Evolutionary conservation across 495 filamentous ascomycete genomes (phyloP).

Genomic region (Echria macrotheca): DNA sequence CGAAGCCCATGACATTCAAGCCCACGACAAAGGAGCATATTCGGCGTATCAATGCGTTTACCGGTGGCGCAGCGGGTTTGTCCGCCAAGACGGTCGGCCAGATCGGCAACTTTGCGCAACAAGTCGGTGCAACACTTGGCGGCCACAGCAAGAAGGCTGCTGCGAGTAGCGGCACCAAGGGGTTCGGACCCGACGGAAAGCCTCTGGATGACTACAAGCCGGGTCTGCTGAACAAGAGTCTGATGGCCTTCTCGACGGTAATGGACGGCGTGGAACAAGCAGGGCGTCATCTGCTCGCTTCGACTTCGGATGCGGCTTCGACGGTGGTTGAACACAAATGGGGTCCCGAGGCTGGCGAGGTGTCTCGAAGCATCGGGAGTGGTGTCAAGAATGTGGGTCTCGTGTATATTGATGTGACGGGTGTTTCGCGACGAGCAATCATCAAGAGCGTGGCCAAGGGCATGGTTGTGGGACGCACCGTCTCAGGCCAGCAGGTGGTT

Average conservation of each 20-base stretch:
- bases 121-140: constrained; percentile 69
- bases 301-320: constrained; percentile 68
- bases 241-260: constrained; percentile 95
- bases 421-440: constrained; percentile 80
- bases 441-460: constrained; percentile 93
- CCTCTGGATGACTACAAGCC: constrained; percentile 70
- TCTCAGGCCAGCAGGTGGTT: constrained; percentile 77
- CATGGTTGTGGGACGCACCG: constrained; percentile 91
- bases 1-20: constrained; percentile 80
- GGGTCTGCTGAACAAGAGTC: constrained; percentile 83
- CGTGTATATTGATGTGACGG: constrained; percentile 95
- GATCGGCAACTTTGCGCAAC: constrained; percentile 76
- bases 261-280: constrained; percentile 89
- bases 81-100: constrained; percentile 83
- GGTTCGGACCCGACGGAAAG: constrained; percentile 58
- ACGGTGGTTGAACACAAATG: constrained; percentile 79
- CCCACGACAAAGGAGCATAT: constrained; percentile 79
- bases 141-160: constrained; percentile 56
- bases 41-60: constrained; percentile 77
- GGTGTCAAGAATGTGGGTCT: constrained; percentile 93
- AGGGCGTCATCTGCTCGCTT: constrained; percentile 65
- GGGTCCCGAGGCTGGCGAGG: constrained; percentile 72
- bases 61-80: constrained; percentile 66
- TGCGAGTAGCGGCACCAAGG: constrained; percentile 42
- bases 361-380: constrained; percentile 68